These are phyloP conservation scores for Logfia minima DNA, from an alignment of 129 eudicot genomes.

Conservation along the genomic window DNA sequence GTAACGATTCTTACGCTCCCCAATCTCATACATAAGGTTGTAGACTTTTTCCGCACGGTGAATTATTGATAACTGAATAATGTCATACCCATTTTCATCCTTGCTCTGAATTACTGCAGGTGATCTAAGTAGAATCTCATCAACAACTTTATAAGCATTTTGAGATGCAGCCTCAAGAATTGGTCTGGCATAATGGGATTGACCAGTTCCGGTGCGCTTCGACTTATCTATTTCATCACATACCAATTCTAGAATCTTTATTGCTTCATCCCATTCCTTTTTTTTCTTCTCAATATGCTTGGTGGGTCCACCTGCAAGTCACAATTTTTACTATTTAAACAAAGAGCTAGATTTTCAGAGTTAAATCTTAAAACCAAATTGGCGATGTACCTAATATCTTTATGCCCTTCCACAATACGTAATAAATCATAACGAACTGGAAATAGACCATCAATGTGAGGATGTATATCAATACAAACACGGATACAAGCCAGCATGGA, in stretches of 20 bases:
- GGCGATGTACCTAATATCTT: conserved; percentile 2
- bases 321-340: background rate
- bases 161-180: conserved; percentile 25
- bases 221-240: background rate
- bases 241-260: background rate
- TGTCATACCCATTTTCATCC: conserved; percentile 2
- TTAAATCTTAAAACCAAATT: background rate
- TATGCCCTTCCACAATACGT: conserved; percentile 1
- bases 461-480: background rate
- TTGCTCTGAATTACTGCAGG: conserved; percentile 13
- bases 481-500: too few species aligned
- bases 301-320: conserved; percentile 1
- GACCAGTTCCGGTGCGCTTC: background rate
- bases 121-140: conserved; percentile 17
- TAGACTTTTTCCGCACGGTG: conserved; percentile 28
- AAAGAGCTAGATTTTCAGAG: background rate
- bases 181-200: background rate
- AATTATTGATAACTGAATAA: conserved; percentile 5
- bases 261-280: background rate
- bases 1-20: background rate
- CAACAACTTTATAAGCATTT: conserved; percentile 28
- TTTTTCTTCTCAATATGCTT: background rate
- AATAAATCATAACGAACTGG: background rate
- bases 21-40: conserved; percentile 2
- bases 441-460: background rate